Evolutionary conservation across 2,329 filamentous ascomycete species (phyloP), one percentile per base, ranked within the genome.

Genomic region (Arachnopeziza araneosa): DNA sequence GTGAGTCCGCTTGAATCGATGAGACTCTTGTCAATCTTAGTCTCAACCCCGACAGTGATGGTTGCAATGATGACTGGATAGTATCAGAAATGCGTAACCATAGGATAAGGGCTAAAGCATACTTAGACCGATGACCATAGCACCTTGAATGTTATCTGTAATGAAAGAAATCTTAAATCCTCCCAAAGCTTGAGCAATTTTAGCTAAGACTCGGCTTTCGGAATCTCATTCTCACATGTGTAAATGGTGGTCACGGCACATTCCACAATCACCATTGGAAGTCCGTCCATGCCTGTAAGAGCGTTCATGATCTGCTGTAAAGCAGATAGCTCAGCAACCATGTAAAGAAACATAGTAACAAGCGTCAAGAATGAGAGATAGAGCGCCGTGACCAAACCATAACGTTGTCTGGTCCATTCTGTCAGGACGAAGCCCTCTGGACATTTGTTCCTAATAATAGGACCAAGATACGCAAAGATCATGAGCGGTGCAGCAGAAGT

Each of bases 121-220:
- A 71, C 69, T 85, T 5, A 95, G 82, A 19, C 83, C 80, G 19
- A 91, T 74, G 1, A 95, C 89, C 87, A 95, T 91, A 56, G 77
- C 81, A 57, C 89, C 90, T 72, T 95, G 91, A 61, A 93, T 80
- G 70, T 90, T 89, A 75, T 95, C 90, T 9, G 91, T 95, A 57
- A 93, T 76, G 74, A 95, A 93, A 1, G 90, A 93, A 62, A 95
- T 89, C 63, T 84, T 85, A 80, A 95, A 95, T 2, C 91, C 90
- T 58, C 90, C 90, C 10, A 93, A 77, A 2, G 89, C 88, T 90
- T 22, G 14, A 26, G 10, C 32, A 51, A 49, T 32, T 65, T n/a
- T 23, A 68, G 62, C 49, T 5, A 56, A 1, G 19, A 52, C 22
- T 24, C 8, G 2, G 22, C 19, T 55, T 24, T 24, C 24, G 24